phyloP scores from a whole-genome alignment of 768 basidiomycete species.

The Termitomyces eurrhizus region DNA sequence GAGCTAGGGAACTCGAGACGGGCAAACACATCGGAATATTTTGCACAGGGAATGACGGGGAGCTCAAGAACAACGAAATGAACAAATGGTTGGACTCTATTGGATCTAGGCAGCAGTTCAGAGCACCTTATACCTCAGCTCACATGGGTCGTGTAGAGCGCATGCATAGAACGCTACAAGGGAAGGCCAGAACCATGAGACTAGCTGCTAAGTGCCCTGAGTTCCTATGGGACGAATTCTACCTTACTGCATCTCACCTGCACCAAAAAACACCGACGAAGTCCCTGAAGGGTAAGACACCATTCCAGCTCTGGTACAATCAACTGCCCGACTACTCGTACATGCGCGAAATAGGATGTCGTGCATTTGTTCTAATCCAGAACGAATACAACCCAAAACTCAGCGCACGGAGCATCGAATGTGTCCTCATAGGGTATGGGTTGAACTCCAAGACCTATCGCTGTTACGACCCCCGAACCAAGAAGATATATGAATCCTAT shows the following conservation, averaged over 20 bases:
- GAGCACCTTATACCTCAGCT: slow-evolving; percentile 12
- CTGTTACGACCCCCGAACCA: not conserved
- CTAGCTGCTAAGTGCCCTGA: slow-evolving; percentile 17
- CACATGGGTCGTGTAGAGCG: slow-evolving; percentile 32
- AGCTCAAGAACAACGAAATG: slow-evolving; percentile 9
- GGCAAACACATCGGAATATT: too few relatives aligned
- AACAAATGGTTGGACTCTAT: slow-evolving; percentile 8
- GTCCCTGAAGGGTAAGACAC: too few relatives aligned
- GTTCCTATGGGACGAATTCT: slow-evolving; percentile 23
- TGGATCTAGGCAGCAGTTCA: slow-evolving; percentile 13
- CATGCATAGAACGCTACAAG: slow-evolving; percentile 27
- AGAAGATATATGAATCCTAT: too few relatives aligned
- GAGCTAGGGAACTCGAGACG: too few relatives aligned
- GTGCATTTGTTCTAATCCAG: not conserved
- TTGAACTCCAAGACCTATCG: not conserved
- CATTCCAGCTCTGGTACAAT: not conserved
- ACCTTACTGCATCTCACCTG: not conserved
- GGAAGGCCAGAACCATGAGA: slow-evolving; percentile 25
- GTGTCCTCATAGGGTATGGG: not conserved
- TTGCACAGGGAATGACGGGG: slow-evolving; percentile 3
- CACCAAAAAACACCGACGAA: not conserved
- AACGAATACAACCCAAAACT: not conserved
- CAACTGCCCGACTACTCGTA: not conserved
- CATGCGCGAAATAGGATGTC: not conserved
- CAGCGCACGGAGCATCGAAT: not conserved